Base-by-base conservation (phyloP, 805 yeast species). In the Cyberlindnera lachancei region DNA sequence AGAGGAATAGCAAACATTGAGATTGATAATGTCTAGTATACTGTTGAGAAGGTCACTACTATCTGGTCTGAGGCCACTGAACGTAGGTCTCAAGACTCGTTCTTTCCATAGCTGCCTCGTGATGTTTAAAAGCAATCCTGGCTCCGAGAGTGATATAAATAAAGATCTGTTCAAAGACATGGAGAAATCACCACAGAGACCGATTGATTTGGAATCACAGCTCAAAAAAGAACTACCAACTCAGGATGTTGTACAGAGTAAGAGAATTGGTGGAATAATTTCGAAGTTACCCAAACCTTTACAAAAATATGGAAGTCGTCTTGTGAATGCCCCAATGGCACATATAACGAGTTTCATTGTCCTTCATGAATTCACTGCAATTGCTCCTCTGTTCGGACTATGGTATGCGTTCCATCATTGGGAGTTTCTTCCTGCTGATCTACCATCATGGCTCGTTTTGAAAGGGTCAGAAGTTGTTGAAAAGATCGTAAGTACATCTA, bases 361-460 rank as follows among this genome's bases (percentile, higher is more conserved):
- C 4, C 60, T 83, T 11, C 94, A 83, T 48, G 94, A 83, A 48
- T 41, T 83, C 25, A 68, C 88, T 0, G 94, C 94, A 3, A 64
- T 83, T 3, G 67, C 70, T 18, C 94, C 94, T 1, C 59, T 83
- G 30, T 59, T 80, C 24, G 76, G 75, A 0, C 44, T 81, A 3
- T 80, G 90, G 87, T 80, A 73, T 46, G 41, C 64, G 1, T 65
- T 83, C 40, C 81, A 80, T 55, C 64, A 70, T 37, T 61, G 67
- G 25, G 71, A 72, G 33, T 56, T 66, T 30, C 51, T 72, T 8
- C 79, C 82, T 2, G 43, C 68, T 7, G 77, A 70, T 33, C 45
- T 74, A 18, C 81, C 85, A 0, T 64, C 70, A 4, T 70, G 75
- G 75, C 64, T 81, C 12, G 51, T 80, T n/a, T 62, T 67, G 10